Evolutionary conservation across 345 rosid species (phyloP).

Genomic region (Euphorbia lathyris): DNA sequence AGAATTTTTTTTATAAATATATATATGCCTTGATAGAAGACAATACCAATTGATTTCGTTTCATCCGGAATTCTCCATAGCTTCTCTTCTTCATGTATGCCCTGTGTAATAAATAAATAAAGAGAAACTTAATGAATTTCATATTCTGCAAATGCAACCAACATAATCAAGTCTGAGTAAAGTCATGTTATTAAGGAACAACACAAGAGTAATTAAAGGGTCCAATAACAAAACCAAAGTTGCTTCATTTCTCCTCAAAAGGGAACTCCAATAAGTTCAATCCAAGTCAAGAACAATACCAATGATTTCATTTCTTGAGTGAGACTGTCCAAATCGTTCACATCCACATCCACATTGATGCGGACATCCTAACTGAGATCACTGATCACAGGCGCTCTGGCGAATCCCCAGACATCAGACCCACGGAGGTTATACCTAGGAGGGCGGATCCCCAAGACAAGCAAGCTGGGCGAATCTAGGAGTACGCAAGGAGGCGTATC

Average conservation of each 20-base stretch:
- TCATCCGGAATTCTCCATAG: slow-evolving; percentile 9
- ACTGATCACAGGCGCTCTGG: no score
- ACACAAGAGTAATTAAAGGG: neutral
- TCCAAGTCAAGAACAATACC: slow-evolving; percentile 30
- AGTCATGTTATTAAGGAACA: neutral
- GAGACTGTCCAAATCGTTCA: slow-evolving; percentile 23
- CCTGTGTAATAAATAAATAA: slow-evolving; percentile 4
- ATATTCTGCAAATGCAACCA: neutral
- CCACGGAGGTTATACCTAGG: no score
- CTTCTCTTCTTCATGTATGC: slow-evolving; percentile 13
- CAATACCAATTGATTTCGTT: slow-evolving; percentile 1
- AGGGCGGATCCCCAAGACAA: no score
- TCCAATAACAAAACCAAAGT: neutral
- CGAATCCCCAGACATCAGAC: no score
- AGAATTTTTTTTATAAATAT: no score
- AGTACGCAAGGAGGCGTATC: no score
- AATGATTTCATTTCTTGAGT: slow-evolving; percentile 43
- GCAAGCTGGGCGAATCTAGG: no score
- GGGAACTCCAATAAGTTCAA: neutral
- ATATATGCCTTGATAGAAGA: neutral
- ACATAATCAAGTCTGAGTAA: neutral
- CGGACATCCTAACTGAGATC: no score
- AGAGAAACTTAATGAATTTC: neutral
- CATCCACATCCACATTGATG: slow-evolving; percentile 31
- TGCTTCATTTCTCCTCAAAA: no score